These are phyloP conservation scores for Colletotrichum falcatum DNA, from an alignment of 2,329 filamentous ascomycete species.

Conservation along the genomic window DNA sequence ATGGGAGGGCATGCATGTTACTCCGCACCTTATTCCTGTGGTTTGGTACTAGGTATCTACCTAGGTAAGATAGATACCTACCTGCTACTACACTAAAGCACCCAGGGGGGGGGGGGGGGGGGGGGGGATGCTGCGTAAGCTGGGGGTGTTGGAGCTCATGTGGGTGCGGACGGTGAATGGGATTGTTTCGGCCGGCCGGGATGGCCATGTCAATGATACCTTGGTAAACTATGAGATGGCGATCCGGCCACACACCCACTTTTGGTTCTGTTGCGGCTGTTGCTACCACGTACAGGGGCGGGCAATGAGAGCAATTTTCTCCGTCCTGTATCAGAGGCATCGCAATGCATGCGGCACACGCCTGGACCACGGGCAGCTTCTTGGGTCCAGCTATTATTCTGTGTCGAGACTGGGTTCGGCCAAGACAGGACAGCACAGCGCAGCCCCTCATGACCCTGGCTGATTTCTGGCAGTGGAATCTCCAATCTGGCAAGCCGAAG, in stretches of 20 bases:
- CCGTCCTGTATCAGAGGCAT: conserved; percentile 14
- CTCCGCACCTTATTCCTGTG: background rate
- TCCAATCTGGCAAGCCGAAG: conserved; percentile 17
- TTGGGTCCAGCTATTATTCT: background rate
- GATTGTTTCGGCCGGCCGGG: conserved; percentile 37
- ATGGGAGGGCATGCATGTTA: background rate
- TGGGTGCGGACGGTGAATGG: conserved; percentile 34
- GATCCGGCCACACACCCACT: conserved; percentile 31
- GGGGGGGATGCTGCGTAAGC: too few species aligned
- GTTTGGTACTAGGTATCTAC: background rate
- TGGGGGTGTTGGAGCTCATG: conserved; percentile 17
- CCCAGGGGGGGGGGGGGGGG: too few species aligned
- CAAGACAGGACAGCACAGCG: background rate
- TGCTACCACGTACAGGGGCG: conserved; percentile 25
- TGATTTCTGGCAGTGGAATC: background rate
- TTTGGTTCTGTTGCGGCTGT: conserved; percentile 9
- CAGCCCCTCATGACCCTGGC: background rate
- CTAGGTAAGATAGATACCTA: too few species aligned
- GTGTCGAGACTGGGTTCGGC: background rate
- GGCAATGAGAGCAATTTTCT: background rate
- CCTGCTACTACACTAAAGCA: too few species aligned
- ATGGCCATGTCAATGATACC: conserved; percentile 20
- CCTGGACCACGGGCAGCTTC: conserved; percentile 2
- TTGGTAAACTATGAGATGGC: conserved; percentile 32
- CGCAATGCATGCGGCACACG: conserved; percentile 3